Evolutionary conservation across 371 early-diverging fungal genomes (phyloP).

Genomic region (Actinomortierella ambigua): DNA sequence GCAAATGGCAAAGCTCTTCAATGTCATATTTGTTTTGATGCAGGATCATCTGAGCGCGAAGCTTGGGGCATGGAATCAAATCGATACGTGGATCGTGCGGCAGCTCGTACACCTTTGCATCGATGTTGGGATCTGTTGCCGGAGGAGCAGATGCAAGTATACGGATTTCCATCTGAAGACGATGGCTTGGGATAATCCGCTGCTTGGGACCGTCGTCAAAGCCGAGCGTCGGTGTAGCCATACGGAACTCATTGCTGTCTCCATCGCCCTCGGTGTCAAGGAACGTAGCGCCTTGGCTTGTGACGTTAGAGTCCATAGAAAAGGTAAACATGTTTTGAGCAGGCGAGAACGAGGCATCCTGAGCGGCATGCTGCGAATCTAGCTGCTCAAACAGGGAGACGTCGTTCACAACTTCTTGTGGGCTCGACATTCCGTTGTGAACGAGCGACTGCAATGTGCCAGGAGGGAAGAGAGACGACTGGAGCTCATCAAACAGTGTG

Average conservation of each 20-base stretch:
- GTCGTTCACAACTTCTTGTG: slow-evolving; percentile 36
- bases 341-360: slow-evolving; percentile 27
- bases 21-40: slow-evolving; percentile 60
- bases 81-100: slow-evolving; percentile 68
- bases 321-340: slow-evolving; percentile 16
- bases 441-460: slow-evolving; percentile 33
- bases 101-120: slow-evolving; percentile 48
- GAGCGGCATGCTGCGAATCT: slow-evolving; percentile 8
- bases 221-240: slow-evolving; percentile 25
- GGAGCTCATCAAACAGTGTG: slow-evolving; percentile 41
- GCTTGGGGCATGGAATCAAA: slow-evolving; percentile 59
- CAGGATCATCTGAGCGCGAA: slow-evolving; percentile 66
- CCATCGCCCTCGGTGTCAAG: slow-evolving; percentile 16
- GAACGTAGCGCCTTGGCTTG: slow-evolving; percentile 10
- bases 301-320: slow-evolving; percentile 11
- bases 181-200: slow-evolving; percentile 20
- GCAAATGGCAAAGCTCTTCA: slow-evolving; percentile 58
- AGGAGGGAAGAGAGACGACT: slow-evolving; percentile 42
- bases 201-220: slow-evolving; percentile 36
- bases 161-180: slow-evolving; percentile 35
- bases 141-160: slow-evolving; percentile 41
- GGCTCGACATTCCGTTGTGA: slow-evolving; percentile 21
- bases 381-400: slow-evolving; percentile 27
- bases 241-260: slow-evolving; percentile 20
- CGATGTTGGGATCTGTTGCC: slow-evolving; percentile 34